Conservation (phyloP, 1,284 basidiomycete species). For the Trichosporon ovoides region DNA sequence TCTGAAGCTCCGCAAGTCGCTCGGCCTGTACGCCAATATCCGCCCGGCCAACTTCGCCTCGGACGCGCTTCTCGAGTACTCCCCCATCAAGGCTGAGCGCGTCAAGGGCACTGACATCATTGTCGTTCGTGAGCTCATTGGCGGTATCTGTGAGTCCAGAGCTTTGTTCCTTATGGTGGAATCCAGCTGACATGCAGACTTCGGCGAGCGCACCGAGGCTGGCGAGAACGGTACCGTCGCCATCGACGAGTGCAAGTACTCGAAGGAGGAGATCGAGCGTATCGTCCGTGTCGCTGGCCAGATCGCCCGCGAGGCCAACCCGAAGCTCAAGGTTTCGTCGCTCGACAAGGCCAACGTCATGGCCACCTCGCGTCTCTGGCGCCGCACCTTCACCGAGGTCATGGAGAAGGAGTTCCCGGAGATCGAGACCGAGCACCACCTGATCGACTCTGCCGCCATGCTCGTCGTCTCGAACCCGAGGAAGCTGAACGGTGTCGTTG, state of each 20-base stretch:
- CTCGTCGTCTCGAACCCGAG: slow-evolving; percentile 84
- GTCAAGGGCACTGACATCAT: slow-evolving; percentile 86
- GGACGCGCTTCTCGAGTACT: slow-evolving; percentile 77
- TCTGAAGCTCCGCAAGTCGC: slow-evolving; percentile 83
- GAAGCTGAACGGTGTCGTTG: slow-evolving; percentile 90
- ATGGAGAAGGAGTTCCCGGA: slow-evolving; percentile 79
- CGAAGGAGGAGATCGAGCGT: slow-evolving; percentile 81
- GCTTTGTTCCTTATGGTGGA: neutral
- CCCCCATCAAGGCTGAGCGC: slow-evolving; percentile 85
- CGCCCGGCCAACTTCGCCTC: slow-evolving; percentile 93
- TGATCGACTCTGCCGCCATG: slow-evolving; percentile 97
- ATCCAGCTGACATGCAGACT: slow-evolving; percentile 57
- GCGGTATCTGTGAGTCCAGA: slow-evolving; percentile 56
- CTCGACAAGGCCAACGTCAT: slow-evolving; percentile 99
- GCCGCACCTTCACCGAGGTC: slow-evolving; percentile 81
- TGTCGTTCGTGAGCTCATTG: slow-evolving; percentile 90
- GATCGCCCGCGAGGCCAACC: slow-evolving; percentile 76
- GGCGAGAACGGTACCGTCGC: slow-evolving; percentile 59
- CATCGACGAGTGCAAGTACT: slow-evolving; percentile 91
- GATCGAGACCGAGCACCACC: slow-evolving; percentile 75
- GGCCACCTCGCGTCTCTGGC: slow-evolving; percentile 90
- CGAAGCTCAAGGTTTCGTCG: slow-evolving; percentile 83
- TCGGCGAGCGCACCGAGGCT: slow-evolving; percentile 86
- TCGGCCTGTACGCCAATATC: slow-evolving; percentile 96
- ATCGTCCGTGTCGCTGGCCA: slow-evolving; percentile 94